These are phyloP conservation scores for Paecilomyces sp. DNA, from an alignment of 2,329 filamentous ascomycete species.

Conservation along the genomic window DNA sequence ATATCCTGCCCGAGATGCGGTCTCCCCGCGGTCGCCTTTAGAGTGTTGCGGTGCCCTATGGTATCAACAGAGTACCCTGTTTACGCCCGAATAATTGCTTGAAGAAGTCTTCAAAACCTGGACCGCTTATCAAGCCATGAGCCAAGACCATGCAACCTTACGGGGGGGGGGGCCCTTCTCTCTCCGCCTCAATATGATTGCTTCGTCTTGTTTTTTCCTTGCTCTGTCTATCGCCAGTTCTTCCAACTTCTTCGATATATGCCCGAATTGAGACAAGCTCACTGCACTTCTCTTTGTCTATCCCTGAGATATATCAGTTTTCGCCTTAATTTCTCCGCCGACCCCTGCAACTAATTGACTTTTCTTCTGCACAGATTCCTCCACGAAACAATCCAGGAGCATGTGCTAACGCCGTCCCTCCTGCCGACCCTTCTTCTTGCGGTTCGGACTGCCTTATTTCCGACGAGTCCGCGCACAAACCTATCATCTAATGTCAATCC, in stretches of 20 bases:
- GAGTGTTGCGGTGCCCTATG: background rate
- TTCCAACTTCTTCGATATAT: background rate
- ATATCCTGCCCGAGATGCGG: background rate
- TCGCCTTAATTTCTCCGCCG: background rate
- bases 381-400: constrained; percentile 46
- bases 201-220: background rate
- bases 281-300: background rate
- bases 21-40: background rate
- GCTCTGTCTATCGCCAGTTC: background rate
- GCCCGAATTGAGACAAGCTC: background rate
- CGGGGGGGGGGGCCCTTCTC: background rate
- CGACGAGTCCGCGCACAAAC: constrained; percentile 69
- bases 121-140: background rate
- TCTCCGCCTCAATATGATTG: background rate
- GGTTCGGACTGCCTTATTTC: constrained; percentile 74
- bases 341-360: background rate
- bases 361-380: constrained; percentile 31
- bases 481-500: constrained; percentile 29
- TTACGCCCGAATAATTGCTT: background rate
- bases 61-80: background rate
- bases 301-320: background rate
- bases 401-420: constrained; percentile 56
- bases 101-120: background rate
- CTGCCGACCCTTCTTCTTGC: constrained; percentile 54
- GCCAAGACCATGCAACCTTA: background rate